These are phyloP conservation scores for Pisolithus albus DNA, from an alignment of 768 basidiomycete species.

Conservation along the genomic window DNA sequence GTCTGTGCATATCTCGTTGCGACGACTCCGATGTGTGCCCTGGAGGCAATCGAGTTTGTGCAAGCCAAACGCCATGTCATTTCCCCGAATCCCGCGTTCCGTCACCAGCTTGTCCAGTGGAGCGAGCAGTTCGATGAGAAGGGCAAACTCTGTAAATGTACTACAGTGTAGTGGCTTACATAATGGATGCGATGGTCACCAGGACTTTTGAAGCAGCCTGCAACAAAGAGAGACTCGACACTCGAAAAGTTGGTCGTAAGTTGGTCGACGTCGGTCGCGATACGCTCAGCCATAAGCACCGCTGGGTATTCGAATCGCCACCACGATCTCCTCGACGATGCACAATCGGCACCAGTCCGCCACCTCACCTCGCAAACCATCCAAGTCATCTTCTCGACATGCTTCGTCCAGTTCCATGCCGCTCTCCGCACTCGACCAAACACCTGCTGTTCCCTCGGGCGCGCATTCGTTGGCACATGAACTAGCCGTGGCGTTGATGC, in stretches of 20 bases:
- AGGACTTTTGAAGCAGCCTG: no score
- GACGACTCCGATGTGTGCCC: conserved; percentile 42
- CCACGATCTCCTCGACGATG: conserved; percentile 7
- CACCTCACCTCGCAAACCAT: conserved; percentile 18
- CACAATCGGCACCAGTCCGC: conserved; percentile 22
- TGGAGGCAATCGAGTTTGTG: conserved; percentile 49
- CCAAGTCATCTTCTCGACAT: conserved; percentile 19
- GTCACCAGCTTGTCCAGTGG: conserved; percentile 45
- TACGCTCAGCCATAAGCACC: no score
- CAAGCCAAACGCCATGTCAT: conserved; percentile 53
- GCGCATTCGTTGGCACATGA: conserved; percentile 77
- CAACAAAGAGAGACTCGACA: no score
- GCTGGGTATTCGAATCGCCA: no score
- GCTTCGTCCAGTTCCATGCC: conserved; percentile 21
- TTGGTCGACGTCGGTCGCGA: no score
- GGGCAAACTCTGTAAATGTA: no score
- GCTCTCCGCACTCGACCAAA: conserved; percentile 27
- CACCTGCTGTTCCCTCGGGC: conserved; percentile 23
- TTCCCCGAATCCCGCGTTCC: conserved; percentile 62
- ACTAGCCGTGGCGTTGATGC: conserved; percentile 80
- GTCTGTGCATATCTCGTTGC: conserved; percentile 66
- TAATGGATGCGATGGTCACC: no score
- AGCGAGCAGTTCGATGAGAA: conserved; percentile 20
- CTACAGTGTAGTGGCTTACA: no score
- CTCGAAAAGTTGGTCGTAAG: no score